These are phyloP conservation scores for Penicillium vulpinum DNA, from an alignment of 2,329 filamentous ascomycete species.

Conservation along the genomic window DNA sequence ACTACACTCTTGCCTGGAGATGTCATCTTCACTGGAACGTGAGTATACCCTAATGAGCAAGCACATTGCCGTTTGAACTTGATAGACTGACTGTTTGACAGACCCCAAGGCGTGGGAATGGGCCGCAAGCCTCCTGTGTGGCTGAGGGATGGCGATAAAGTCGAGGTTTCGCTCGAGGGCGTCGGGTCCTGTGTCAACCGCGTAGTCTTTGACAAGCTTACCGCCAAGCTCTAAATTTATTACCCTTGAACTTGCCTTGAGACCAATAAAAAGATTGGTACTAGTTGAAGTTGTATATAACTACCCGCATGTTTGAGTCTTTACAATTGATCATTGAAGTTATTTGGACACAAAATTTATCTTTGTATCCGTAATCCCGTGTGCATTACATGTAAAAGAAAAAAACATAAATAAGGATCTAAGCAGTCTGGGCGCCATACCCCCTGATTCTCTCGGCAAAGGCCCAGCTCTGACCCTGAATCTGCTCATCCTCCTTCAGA, in stretches of 20 bases:
- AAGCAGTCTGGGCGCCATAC: slow-evolving; percentile 79
- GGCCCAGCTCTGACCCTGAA: slow-evolving; percentile 96
- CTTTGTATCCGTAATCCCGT: slow-evolving; percentile 4
- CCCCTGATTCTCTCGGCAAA: slow-evolving; percentile 94
- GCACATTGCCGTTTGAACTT: neutral
- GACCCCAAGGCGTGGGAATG: slow-evolving; percentile 70
- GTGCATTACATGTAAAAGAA: slow-evolving; percentile 14
- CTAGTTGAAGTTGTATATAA: neutral
- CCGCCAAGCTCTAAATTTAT: slow-evolving; percentile 36
- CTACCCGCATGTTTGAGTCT: neutral
- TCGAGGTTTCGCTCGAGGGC: slow-evolving; percentile 66
- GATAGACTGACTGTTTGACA: slow-evolving; percentile 55
- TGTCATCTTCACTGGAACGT: slow-evolving; percentile 49
- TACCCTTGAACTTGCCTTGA: neutral
- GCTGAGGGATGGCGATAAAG: slow-evolving; percentile 69
- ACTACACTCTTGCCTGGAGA: slow-evolving; percentile 44
- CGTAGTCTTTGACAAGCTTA: slow-evolving; percentile 44
- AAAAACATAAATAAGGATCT: slow-evolving; percentile 14
- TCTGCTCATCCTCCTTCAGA: slow-evolving; percentile 77
- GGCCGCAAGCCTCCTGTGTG: slow-evolving; percentile 66
- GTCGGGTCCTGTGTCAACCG: slow-evolving; percentile 59
- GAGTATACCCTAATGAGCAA: slow-evolving; percentile 24
- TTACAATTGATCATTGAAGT: neutral
- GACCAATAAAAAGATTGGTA: neutral
- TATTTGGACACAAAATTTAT: neutral